Evolutionary conservation across 306 rosid species (phyloP).

Genomic region (Prunus padus): DNA sequence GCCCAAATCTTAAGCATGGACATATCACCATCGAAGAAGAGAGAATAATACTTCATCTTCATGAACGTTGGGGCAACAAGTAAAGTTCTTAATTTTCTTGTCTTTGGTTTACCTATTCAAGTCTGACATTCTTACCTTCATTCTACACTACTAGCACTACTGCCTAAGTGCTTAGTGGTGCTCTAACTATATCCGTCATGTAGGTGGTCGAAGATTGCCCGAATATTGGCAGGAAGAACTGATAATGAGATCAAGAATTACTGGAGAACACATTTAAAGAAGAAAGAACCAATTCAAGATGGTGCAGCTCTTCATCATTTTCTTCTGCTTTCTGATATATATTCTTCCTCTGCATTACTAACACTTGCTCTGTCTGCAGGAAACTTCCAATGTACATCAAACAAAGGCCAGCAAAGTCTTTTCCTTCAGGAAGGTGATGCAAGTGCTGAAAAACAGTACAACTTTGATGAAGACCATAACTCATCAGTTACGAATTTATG

Average conservation of each 20-base stretch:
- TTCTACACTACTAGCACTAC: background rate
- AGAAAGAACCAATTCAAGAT: constrained; percentile 35
- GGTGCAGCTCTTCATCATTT: background rate
- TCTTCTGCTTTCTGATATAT: background rate
- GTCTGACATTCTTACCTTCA: background rate
- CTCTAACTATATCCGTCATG: background rate
- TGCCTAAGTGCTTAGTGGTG: background rate
- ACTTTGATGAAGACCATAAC: constrained; percentile 5
- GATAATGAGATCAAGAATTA: constrained; percentile 75
- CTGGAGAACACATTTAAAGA: constrained; percentile 61
- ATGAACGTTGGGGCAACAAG: constrained; percentile 80
- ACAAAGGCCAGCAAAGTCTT: constrained; percentile 18
- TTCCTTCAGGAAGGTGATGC: constrained; percentile 12
- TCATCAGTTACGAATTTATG: constrained; percentile 6
- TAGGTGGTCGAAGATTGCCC: constrained; percentile 78
- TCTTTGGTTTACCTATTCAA: background rate
- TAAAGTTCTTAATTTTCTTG: constrained; percentile 28
- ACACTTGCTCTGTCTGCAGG: constrained; percentile 21
- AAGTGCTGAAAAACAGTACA: constrained; percentile 13
- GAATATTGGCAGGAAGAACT: constrained; percentile 61
- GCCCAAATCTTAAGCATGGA: constrained; percentile 66
- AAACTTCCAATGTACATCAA: constrained; percentile 14
- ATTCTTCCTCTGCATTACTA: background rate
- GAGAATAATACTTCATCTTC: constrained; percentile 57
- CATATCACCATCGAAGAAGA: constrained; percentile 49